A percentile compares a stretch with the other conserved stretches of the same genome.
These are phyloP conservation scores for Leccinum fibrillosum DNA, from an alignment of 768 basidiomycete genomes.

Conservation along the genomic window DNA sequence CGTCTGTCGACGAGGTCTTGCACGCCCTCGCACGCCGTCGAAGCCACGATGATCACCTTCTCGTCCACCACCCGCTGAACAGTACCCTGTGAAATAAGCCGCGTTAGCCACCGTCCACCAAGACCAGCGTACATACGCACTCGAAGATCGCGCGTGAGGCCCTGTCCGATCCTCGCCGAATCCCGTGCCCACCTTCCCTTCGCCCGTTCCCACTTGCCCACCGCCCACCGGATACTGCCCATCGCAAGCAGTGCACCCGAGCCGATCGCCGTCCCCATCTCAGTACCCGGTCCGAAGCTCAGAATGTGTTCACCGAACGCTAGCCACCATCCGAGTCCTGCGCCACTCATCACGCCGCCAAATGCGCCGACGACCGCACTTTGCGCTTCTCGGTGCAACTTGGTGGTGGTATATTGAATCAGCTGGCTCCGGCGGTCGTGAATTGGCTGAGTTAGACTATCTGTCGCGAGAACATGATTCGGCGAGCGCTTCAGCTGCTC, in stretches of 20 bases:
- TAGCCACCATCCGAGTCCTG: constrained; percentile 55
- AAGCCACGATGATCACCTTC: constrained; percentile 53
- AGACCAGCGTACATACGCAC: constrained; percentile 32
- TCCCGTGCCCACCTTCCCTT: constrained; percentile 69
- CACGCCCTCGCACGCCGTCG: constrained; percentile 46
- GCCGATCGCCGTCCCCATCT: constrained; percentile 57
- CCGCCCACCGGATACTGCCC: constrained; percentile 55
- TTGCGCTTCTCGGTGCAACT: constrained; percentile 65
- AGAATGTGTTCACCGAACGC: constrained; percentile 38
- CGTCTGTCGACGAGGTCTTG: constrained; percentile 38
- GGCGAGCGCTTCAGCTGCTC: constrained; percentile 51
- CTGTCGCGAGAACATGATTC: constrained; percentile 41
- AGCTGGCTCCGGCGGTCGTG: constrained; percentile 51
- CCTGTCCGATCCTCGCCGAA: constrained; percentile 57
- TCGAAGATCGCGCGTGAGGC: constrained; percentile 62
- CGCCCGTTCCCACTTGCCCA: constrained; percentile 66
- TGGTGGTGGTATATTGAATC: constrained; percentile 49
- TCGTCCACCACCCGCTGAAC: constrained; percentile 46
- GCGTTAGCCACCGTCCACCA: constrained; percentile 1
- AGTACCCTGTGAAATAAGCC: constrained; percentile 36
- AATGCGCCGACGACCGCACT: constrained; percentile 49
- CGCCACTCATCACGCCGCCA: constrained; percentile 46
- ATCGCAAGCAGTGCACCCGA: constrained; percentile 51
- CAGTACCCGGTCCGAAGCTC: constrained; percentile 37
- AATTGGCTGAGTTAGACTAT: constrained; percentile 50